phyloP scores from a whole-genome alignment of 73 alveolate genomes.

The Effrenium voratum region DNA sequence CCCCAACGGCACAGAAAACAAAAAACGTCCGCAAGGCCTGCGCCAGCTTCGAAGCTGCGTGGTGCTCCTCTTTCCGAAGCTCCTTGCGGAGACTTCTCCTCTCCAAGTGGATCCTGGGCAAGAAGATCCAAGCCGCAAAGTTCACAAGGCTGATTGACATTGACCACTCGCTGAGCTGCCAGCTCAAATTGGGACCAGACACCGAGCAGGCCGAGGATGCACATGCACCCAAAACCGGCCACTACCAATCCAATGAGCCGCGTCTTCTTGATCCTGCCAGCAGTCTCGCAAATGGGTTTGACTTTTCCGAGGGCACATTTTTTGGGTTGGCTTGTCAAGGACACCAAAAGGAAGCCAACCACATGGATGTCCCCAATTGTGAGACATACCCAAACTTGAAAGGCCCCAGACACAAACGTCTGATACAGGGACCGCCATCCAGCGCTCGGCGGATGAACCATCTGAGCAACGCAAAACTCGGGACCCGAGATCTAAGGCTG shows the following conservation, averaged over 20 bases:
- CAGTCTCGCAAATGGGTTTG: no score
- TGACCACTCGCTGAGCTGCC: neutral
- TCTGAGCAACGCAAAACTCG: no score
- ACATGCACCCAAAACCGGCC: conserved; percentile 55
- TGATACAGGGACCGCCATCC: no score
- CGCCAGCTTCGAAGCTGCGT: conserved; percentile 86
- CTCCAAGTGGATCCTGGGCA: conserved; percentile 90
- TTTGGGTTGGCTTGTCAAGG: no score
- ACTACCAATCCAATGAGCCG: conserved; percentile 68
- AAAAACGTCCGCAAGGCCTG: neutral
- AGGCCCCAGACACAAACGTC: no score
- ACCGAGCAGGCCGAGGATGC: conserved; percentile 64
- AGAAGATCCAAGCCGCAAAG: no score
- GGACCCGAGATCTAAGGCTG: neutral
- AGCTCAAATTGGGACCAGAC: conserved; percentile 86
- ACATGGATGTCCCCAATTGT: no score
- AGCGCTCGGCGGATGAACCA: no score
- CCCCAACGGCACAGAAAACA: neutral
- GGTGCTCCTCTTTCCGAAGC: conserved; percentile 80
- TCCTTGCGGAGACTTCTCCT: conserved; percentile 48
- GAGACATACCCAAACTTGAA: no score
- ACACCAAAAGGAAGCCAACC: no score
- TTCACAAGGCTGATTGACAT: no score
- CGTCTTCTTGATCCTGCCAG: conserved; percentile 88
- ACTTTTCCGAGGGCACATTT: no score